Conservation (phyloP, 2,329 filamentous ascomycete species). For the Thyridium curvatum region DNA sequence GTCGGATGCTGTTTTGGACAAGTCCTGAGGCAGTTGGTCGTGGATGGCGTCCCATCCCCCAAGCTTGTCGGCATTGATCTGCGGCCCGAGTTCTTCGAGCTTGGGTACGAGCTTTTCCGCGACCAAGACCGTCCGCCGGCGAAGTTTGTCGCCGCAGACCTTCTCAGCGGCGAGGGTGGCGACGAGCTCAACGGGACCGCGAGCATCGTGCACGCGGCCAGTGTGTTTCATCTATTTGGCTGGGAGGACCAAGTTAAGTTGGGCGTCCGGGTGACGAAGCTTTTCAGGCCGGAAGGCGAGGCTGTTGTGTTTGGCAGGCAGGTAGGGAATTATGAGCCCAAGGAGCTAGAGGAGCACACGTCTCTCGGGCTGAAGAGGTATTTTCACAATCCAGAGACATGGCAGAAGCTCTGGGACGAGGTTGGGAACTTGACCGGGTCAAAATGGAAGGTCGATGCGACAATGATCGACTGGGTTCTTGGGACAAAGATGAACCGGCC, state of each 20-base stretch:
- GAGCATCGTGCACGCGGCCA: slow-evolving; percentile 20
- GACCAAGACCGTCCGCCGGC: slow-evolving; percentile 15
- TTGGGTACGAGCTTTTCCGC: slow-evolving; percentile 25
- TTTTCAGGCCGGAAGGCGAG: slow-evolving; percentile 13
- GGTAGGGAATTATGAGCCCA: slow-evolving; percentile 15
- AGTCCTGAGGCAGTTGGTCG: slow-evolving; percentile 33
- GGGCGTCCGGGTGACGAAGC: slow-evolving; percentile 15
- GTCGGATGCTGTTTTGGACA: slow-evolving; percentile 38
- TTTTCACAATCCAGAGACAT: slow-evolving; percentile 31
- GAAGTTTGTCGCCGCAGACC: slow-evolving; percentile 15
- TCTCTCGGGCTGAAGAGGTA: slow-evolving; percentile 19
- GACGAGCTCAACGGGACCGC: slow-evolving; percentile 15
- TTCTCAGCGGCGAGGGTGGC: slow-evolving; percentile 11
- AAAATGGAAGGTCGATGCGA: slow-evolving; percentile 9
- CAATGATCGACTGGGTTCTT: not conserved
- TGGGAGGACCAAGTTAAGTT: slow-evolving; percentile 17
- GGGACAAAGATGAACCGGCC: no score
- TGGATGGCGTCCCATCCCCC: slow-evolving; percentile 27
- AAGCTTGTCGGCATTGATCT: slow-evolving; percentile 32
- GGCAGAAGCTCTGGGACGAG: slow-evolving; percentile 32
- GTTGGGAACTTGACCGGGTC: slow-evolving; percentile 22
- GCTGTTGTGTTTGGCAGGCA: slow-evolving; percentile 20
- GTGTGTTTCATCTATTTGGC: slow-evolving; percentile 24
- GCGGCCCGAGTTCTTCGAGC: slow-evolving; percentile 20
- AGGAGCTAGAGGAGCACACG: slow-evolving; percentile 6